These are phyloP conservation scores for Fagopyrum tataricum DNA, from an alignment of 148 eudicot genomes.

Conservation along the genomic window DNA sequence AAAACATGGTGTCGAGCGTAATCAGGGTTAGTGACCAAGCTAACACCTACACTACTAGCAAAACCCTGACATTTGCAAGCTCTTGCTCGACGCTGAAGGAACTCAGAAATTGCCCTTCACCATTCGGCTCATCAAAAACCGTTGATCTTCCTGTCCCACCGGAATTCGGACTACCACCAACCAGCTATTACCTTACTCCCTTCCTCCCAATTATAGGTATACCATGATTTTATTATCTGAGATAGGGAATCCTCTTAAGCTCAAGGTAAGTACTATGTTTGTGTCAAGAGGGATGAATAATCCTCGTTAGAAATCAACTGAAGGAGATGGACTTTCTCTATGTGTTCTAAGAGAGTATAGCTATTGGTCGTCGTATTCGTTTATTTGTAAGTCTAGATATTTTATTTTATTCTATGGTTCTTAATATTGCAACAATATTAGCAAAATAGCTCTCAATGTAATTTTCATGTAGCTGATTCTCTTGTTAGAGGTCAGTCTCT, in stretches of 20 bases:
- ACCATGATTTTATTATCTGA: slow-evolving; percentile 31
- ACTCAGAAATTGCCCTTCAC: slow-evolving; percentile 26
- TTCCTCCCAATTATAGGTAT: slow-evolving; percentile 74
- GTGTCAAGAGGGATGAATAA: neutral
- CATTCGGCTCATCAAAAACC: slow-evolving; percentile 52
- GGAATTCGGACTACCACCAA: slow-evolving; percentile 72
- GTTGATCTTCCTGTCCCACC: slow-evolving; percentile 58
- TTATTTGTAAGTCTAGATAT: neutral
- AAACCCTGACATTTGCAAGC: slow-evolving; percentile 46
- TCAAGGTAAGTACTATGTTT: neutral
- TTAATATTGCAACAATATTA: slow-evolving; percentile 2
- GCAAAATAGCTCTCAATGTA: neutral
- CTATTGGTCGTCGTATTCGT: neutral
- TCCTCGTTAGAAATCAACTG: neutral
- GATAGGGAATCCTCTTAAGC: neutral
- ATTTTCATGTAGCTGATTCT: neutral
- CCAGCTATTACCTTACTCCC: slow-evolving; percentile 46
- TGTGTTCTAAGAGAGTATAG: neutral
- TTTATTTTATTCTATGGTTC: neutral
- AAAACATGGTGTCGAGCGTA: slow-evolving; percentile 27
- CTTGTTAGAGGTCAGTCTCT: neutral
- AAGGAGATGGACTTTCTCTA: neutral
- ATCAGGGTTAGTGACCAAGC: slow-evolving; percentile 12
- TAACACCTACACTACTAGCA: slow-evolving; percentile 27
- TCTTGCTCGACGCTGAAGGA: slow-evolving; percentile 26